Evolutionary conservation across 106 monocot species (phyloP).

Genomic region (Cymbidium sinense): DNA sequence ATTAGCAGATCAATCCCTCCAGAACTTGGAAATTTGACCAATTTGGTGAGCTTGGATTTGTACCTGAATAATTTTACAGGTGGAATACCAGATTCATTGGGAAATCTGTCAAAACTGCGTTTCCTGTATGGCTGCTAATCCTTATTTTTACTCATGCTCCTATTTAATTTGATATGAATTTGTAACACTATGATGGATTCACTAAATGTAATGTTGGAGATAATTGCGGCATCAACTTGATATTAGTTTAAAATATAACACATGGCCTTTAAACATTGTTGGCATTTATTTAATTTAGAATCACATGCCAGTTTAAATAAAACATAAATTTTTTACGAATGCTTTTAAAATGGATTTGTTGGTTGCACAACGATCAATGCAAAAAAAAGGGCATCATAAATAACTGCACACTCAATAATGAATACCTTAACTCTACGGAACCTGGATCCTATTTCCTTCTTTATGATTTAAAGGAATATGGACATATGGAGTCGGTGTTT

Average conservation of each 20-base stretch:
- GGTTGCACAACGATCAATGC: no score
- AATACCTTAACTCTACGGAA: no score
- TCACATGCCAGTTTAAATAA: not conserved
- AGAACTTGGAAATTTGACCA: slow-evolving; percentile 88
- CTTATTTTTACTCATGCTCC: not conserved
- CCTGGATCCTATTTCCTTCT: no score
- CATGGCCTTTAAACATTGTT: not conserved
- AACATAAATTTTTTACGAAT: no score
- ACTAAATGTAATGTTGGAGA: not conserved
- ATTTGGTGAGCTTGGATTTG: slow-evolving; percentile 93
- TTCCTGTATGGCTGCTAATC: slow-evolving; percentile 57
- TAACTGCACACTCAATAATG: no score
- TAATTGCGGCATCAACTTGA: not conserved
- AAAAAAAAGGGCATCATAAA: no score
- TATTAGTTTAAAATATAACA: not conserved
- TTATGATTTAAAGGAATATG: no score
- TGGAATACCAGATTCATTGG: slow-evolving; percentile 68
- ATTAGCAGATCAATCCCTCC: slow-evolving; percentile 75
- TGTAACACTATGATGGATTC: not conserved
- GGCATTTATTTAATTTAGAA: not conserved
- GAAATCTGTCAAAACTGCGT: slow-evolving; percentile 67
- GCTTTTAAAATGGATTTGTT: not conserved
- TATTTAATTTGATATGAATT: not conserved
- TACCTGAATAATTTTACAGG: slow-evolving; percentile 77
- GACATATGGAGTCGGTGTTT: no score